phyloP scores from a whole-genome alignment of 345 rosid genomes.

The Toxicodendron radicans region DNA sequence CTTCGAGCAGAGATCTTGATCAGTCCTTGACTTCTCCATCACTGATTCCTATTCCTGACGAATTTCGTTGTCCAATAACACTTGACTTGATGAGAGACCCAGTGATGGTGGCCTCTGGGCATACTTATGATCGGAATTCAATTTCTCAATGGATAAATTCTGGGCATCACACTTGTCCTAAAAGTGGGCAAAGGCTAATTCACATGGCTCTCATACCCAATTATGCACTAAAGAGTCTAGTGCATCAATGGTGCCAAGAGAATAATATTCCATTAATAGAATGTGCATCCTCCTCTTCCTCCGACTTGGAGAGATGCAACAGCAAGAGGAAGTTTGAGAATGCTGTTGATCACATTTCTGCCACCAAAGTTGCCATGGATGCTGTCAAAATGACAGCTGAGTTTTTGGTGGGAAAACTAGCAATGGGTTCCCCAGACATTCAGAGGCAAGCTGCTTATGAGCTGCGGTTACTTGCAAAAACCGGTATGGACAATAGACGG shows the following conservation, averaged over 20 bases:
- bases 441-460: slow-evolving; percentile 76
- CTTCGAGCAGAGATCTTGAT: slow-evolving; percentile 28
- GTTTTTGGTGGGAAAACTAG: slow-evolving; percentile 71
- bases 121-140: slow-evolving; percentile 61
- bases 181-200: slow-evolving; percentile 60
- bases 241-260: slow-evolving; percentile 70
- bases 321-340: slow-evolving; percentile 33
- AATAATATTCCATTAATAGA: slow-evolving; percentile 50
- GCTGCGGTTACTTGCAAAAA: slow-evolving; percentile 63
- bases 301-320: slow-evolving; percentile 28
- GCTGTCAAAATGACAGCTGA: slow-evolving; percentile 70
- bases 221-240: slow-evolving; percentile 58
- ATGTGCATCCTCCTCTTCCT: slow-evolving; percentile 33
- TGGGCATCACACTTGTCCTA: slow-evolving; percentile 71
- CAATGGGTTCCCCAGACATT: slow-evolving; percentile 55
- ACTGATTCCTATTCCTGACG: slow-evolving; percentile 48
- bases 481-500: slow-evolving; percentile 64
- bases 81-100: slow-evolving; percentile 72
- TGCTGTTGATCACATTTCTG: slow-evolving; percentile 50
- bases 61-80: slow-evolving; percentile 64
- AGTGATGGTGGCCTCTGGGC: slow-evolving; percentile 65
- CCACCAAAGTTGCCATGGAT: slow-evolving; percentile 47
- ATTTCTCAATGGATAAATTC: slow-evolving; percentile 70
- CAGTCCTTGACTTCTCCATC: slow-evolving; percentile 44
- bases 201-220: slow-evolving; percentile 71